These are phyloP conservation scores for Phyllosticta citribraziliensis DNA, from an alignment of 2,329 filamentous ascomycete genomes.

Conservation along the genomic window DNA sequence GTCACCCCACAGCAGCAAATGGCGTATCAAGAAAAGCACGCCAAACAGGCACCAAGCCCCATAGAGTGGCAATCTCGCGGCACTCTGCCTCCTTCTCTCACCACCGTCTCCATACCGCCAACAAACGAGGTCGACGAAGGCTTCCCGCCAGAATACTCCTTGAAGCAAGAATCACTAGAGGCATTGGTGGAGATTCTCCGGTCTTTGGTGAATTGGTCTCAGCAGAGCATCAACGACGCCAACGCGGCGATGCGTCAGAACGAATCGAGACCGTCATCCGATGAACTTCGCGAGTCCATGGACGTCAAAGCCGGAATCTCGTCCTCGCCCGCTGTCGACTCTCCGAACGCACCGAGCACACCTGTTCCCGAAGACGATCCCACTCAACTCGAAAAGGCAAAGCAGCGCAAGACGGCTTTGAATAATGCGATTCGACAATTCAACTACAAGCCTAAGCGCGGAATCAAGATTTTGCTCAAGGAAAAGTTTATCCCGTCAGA, in stretches of 20 bases:
- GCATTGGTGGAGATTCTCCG: conserved; percentile 79
- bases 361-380: conserved; percentile 70
- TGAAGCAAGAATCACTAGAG: conserved; percentile 84
- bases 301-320: conserved; percentile 48
- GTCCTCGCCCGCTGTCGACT: background rate
- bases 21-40: conserved; percentile 70
- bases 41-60: conserved; percentile 42
- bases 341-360: conserved; percentile 3
- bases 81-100: conserved; percentile 78
- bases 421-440: conserved; percentile 83
- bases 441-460: conserved; percentile 96
- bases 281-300: conserved; percentile 60
- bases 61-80: conserved; percentile 78
- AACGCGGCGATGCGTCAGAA: conserved; percentile 31
- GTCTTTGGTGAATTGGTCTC: conserved; percentile 88
- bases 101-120: conserved; percentile 60
- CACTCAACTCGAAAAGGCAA: conserved; percentile 86
- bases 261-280: conserved; percentile 43
- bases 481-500: conserved; percentile 82
- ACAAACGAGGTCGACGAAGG: conserved; percentile 52
- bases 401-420: conserved; percentile 85
- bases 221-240: conserved; percentile 49
- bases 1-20: conserved; percentile 73
- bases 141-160: conserved; percentile 77
- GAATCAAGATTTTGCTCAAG: conserved; percentile 71